A percentile compares a stretch with the other conserved stretches of the same genome.
These are phyloP conservation scores for Myriosclerotinia scirpicola DNA, from an alignment of 2,329 filamentous ascomycete genomes.

Conservation along the genomic window DNA sequence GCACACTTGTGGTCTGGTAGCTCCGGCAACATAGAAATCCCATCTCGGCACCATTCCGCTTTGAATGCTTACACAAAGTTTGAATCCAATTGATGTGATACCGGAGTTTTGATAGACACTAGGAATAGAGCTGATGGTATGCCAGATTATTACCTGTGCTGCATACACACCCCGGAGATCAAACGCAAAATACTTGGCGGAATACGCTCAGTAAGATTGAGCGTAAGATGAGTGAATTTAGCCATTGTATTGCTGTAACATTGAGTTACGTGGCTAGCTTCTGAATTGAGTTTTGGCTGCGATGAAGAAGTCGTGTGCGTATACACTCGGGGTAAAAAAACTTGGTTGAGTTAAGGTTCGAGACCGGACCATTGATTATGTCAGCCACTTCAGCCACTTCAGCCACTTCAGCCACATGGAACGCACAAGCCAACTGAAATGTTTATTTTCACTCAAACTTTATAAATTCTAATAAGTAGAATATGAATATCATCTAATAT, in stretches of 20 bases:
- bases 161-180: not conserved
- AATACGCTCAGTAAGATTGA: not conserved
- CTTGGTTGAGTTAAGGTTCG: constrained; percentile 5
- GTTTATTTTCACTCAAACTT: not conserved
- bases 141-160: not conserved
- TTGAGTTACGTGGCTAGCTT: not conserved
- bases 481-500: too few relatives aligned
- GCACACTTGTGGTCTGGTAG: not conserved
- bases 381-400: not conserved
- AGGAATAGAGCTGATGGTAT: not conserved
- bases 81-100: not conserved
- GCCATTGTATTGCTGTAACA: not conserved
- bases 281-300: not conserved
- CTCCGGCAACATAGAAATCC: constrained; percentile 1
- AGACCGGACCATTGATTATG: constrained; percentile 2
- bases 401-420: not conserved
- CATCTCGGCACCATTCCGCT: not conserved
- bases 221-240: constrained; percentile 2
- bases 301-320: constrained; percentile 5
- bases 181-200: not conserved
- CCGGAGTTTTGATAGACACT: constrained; percentile 4
- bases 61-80: not conserved
- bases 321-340: constrained; percentile 4
- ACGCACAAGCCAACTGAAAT: not conserved
- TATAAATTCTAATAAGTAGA: too few relatives aligned